Evolutionary conservation across 208 protist genomes (phyloP), one percentile per base, ranked within the genome.

Genomic region (Kentomonas sorsogonicus): DNA sequence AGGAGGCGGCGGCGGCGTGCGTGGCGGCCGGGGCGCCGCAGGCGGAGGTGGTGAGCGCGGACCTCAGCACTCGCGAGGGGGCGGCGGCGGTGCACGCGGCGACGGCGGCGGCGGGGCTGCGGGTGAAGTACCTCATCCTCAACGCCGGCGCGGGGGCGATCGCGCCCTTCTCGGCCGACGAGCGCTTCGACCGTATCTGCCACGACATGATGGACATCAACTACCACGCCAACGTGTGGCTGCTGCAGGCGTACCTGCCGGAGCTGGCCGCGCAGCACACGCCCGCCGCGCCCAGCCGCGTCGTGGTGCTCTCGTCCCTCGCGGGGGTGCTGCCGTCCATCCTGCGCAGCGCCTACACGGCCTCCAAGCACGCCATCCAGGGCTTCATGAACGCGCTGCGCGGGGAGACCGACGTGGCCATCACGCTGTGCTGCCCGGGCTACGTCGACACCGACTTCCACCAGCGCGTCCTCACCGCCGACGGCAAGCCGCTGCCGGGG

Each of bases 361-460:
- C 80, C 9, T 86, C 83, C 11, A 94, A 94, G 72, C 83, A 91
- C 58, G 86, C 86, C 4, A 77, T 94, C 40, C 86, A 94, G 59
- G 86, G 86, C 33, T 94, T 91, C 56, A 85, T 89, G 66, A 94
- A 91, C 63, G 80, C 86, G 22, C 58, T 94, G 18, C 83, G 86
- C 15, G 83, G 83, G 0, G 86, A 94, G 63, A 86, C 73, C 34
- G 53, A 34, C 5, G 79, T 94, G 39, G 43, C 53, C 18, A 88
- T 94, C 46, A 91, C 83, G 30, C 48, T 91, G 27, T 89, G 77
- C 66, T 94, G 86, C 63, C 86, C 86, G 0, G 79, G 79, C 18
- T 94, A 91, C 67, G 81, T 94, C 10, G 78, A 94, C 51, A 94
- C 86, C 1, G 81, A 82, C 44, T 94, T 94, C 53, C 86, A 94